Evolutionary conservation across 129 eudicot genomes (phyloP), one percentile per base, ranked within the genome.

Genomic region (Daucus carota): DNA sequence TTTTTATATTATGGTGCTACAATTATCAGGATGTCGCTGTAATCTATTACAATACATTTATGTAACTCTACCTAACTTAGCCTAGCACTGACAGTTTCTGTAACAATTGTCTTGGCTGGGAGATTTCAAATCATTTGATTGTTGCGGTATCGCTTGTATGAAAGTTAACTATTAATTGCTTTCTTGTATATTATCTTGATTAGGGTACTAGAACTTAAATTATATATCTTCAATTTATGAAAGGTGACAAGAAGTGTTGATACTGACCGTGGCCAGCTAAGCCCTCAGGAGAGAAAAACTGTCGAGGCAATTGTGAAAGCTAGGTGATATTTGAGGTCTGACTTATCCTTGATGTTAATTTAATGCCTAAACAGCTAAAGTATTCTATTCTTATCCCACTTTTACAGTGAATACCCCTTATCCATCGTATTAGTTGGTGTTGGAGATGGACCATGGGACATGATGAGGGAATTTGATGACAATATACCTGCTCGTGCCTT

Each of bases 381-480:
- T 57, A 15, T 46, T 46, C 52, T 72, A 22, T 32, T 66, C 54
- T 40, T 70, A 29, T 72, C 6, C 3, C 62, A 2, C 63, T 20
- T 75, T 75, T 79, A 36, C 91, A 90, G 98, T 71, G 87, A 93
- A 80, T 90, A 90, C 73, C 96, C 98, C 18, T 84, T 93, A 79
- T 93, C 98, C 20, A 93, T 93, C 14, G 73, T 92, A 41, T 75
- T 92, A 75, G 98, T 92, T 77, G 98, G 98, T 50, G 98, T 92
- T 76, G 98, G 98, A 78, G 98, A 92, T 82, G 96, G 98, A 73
- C 98, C 98, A 0, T 92, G 98, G 98, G 98, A 92, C 76, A 92
- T 86, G 92, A 92, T 92, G 98, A 90, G 82, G 76, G 98, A 90
- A 77, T 92, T 92, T 71, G 98, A 92, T 73, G 96, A 92, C 77